These are phyloP conservation scores for Entophlyctis luteolus DNA, from an alignment of 192 early-diverging fungal genomes.

Conservation along the genomic window DNA sequence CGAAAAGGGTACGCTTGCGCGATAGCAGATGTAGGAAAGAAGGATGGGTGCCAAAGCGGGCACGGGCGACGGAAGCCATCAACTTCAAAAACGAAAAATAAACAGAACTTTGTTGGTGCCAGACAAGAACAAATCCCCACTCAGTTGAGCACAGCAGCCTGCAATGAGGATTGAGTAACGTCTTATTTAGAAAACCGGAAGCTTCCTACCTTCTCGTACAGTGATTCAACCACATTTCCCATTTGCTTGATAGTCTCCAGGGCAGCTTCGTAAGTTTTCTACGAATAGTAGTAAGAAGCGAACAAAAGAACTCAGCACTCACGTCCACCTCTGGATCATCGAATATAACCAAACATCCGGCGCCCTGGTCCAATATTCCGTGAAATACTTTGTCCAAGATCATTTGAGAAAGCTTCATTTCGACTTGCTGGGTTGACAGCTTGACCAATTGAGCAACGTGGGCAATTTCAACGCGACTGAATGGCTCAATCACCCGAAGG, in stretches of 20 bases:
- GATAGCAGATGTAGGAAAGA: slow-evolving; percentile 23
- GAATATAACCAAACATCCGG: slow-evolving; percentile 91
- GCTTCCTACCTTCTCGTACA: slow-evolving; percentile 91
- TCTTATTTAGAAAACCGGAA: no score
- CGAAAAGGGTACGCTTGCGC: slow-evolving; percentile 17
- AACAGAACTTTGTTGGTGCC: no score
- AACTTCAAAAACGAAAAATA: no score
- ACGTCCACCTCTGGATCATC: slow-evolving; percentile 83
- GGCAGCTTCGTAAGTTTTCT: slow-evolving; percentile 87
- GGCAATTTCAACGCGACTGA: slow-evolving; percentile 91
- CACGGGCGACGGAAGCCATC: slow-evolving; percentile 27
- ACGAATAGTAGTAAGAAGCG: background rate
- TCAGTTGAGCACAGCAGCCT: no score
- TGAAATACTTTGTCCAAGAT: slow-evolving; percentile 94
- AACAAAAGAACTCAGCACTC: slow-evolving; percentile 28
- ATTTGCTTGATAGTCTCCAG: slow-evolving; percentile 97
- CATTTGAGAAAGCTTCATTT: slow-evolving; percentile 97
- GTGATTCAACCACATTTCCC: slow-evolving; percentile 87
- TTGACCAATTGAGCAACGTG: slow-evolving; percentile 93
- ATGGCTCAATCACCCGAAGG: slow-evolving; percentile 95
- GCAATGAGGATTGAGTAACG: no score
- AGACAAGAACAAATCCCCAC: no score
- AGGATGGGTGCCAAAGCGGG: slow-evolving; percentile 21
- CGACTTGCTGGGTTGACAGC: slow-evolving; percentile 87
- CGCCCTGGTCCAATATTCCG: slow-evolving; percentile 97